These are phyloP conservation scores for Aspergillus ibericus DNA, from an alignment of 2,329 filamentous ascomycete genomes.

Conservation along the genomic window DNA sequence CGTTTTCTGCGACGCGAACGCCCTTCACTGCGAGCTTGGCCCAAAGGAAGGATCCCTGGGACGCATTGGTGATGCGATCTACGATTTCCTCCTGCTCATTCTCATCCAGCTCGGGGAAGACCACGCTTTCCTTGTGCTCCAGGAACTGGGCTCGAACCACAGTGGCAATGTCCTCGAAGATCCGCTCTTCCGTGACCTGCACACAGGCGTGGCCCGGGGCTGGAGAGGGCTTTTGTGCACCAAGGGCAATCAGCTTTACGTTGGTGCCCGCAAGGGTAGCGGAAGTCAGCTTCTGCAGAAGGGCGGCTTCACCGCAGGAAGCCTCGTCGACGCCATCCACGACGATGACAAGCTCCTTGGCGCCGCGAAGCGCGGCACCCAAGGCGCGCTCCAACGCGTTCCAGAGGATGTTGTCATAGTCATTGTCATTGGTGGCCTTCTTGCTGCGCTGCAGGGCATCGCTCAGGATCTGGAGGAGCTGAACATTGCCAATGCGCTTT, in stretches of 20 bases:
- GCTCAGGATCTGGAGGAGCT: constrained; percentile 36
- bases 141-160: constrained; percentile 32
- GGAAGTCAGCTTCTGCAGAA: constrained; percentile 30
- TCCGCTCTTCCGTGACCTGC: constrained; percentile 32
- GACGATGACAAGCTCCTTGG: constrained; percentile 39
- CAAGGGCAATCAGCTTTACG: constrained; percentile 34
- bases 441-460: constrained; percentile 32
- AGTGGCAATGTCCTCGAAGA: constrained; percentile 39
- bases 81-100: constrained; percentile 35
- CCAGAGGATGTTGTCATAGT: constrained; percentile 42
- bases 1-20: constrained; percentile 27
- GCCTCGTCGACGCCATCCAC: constrained; percentile 43
- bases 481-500: constrained; percentile 41
- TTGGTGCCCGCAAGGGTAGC: constrained; percentile 24
- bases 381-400: constrained; percentile 33
- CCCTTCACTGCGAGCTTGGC: constrained; percentile 38
- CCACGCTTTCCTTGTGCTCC: constrained; percentile 10
- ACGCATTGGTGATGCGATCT: constrained; percentile 33
- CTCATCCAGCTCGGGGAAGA: constrained; percentile 29
- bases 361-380: constrained; percentile 25
- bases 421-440: constrained; percentile 22
- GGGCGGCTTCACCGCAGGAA: constrained; percentile 26
- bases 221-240: constrained; percentile 21
- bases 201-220: constrained; percentile 19
- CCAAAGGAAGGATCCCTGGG: constrained; percentile 42